Percentiles rank a stretch among this genome's conserved stretches.
phyloP scores from a whole-genome alignment of 2,329 filamentous ascomycete species.

The Fusarium cicatricum region DNA sequence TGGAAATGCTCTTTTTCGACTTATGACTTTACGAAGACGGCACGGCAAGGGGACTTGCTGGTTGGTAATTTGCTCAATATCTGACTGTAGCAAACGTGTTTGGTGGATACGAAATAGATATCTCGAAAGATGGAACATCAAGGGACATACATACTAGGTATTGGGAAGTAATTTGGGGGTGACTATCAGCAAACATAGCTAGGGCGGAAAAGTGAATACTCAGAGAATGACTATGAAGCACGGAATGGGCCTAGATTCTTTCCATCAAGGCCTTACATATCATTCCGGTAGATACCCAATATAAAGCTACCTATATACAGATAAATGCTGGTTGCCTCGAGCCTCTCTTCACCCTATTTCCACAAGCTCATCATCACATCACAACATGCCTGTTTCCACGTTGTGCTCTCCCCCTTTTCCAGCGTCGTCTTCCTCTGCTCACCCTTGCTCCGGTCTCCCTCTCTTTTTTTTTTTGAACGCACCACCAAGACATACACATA shows the following conservation, averaged over 20 bases:
- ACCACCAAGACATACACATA: slow-evolving; percentile 5
- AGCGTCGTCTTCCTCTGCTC: neutral
- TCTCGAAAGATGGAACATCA: too few species aligned
- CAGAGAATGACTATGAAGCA: neutral
- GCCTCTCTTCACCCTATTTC: neutral
- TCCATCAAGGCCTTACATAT: slow-evolving; percentile 12
- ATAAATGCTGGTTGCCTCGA: slow-evolving; percentile 7
- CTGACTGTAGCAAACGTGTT: neutral
- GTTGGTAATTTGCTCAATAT: neutral
- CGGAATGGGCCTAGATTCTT: slow-evolving; percentile 12
- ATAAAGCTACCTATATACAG: slow-evolving; percentile 20
- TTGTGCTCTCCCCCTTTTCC: neutral
- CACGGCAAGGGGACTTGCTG: neutral
- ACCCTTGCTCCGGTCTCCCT: slow-evolving; percentile 1
- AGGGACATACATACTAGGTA: too few species aligned
- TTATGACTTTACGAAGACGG: slow-evolving; percentile 29
- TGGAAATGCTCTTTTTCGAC: neutral
- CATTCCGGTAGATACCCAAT: slow-evolving; percentile 22
- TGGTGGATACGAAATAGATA: too few species aligned
- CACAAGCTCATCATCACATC: slow-evolving; percentile 4
- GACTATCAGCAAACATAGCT: neutral
- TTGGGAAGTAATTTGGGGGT: neutral
- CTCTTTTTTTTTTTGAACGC: neutral
- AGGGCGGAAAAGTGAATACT: slow-evolving; percentile 4
- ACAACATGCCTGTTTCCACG: slow-evolving; percentile 33